Conservation (phyloP, 257 asterid species). For the Gentiana macrophylla region DNA sequence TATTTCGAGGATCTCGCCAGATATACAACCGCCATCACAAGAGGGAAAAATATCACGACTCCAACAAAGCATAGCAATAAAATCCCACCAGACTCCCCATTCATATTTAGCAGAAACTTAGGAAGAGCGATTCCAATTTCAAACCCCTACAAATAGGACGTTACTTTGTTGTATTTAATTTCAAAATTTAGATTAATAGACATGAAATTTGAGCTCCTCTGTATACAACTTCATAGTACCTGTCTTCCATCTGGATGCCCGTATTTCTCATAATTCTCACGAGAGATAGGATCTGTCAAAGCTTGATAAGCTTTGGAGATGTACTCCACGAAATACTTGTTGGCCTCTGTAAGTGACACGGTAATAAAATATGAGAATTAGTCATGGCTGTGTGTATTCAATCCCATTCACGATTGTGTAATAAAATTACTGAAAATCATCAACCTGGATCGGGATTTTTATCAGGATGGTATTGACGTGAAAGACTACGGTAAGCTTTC, state of each 20-base stretch:
- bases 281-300: conserved; percentile 84
- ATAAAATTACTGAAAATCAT: conserved; percentile 6
- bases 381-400: conserved; percentile 2
- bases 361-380: conserved; percentile 11
- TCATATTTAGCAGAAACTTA: conserved; percentile 64
- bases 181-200: not conserved
- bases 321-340: conserved; percentile 77
- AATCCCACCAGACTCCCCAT: conserved; percentile 68
- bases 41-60: conserved; percentile 58
- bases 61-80: conserved; percentile 66
- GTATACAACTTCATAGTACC: conserved; percentile 27
- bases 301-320: conserved; percentile 97
- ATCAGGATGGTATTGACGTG: conserved; percentile 93
- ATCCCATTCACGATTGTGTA: conserved; percentile 2
- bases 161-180: not conserved
- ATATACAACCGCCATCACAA: conserved; percentile 62
- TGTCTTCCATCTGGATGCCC: conserved; percentile 99
- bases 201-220: not conserved
- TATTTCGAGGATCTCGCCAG: conserved; percentile 69
- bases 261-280: conserved; percentile 87
- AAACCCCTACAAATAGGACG: conserved; percentile 56
- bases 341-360: conserved; percentile 54
- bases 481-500: conserved; percentile 91
- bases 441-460: conserved; percentile 97
- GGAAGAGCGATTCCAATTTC: conserved; percentile 96